A percentile compares a stretch with the other conserved stretches of the same genome.
These are phyloP conservation scores for Yarrowia yakushimensis DNA, from an alignment of 805 yeast genomes.

Conservation along the genomic window DNA sequence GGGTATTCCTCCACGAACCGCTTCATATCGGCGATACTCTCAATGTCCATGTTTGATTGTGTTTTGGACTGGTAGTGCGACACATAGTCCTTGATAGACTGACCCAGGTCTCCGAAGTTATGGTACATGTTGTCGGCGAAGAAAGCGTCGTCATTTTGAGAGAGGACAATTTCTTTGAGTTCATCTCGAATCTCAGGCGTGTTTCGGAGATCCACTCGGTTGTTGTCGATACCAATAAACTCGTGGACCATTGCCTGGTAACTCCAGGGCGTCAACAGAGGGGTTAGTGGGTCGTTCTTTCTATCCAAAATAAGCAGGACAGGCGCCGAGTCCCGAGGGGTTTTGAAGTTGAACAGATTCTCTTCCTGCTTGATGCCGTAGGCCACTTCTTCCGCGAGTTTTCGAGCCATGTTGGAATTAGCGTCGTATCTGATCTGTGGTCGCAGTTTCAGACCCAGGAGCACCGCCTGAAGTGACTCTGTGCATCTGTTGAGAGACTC, in stretches of 20 bases:
- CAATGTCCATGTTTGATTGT: slow-evolving; percentile 65
- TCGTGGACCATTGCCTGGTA: slow-evolving; percentile 98
- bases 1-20: slow-evolving; percentile 89
- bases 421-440: slow-evolving; percentile 79
- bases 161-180: slow-evolving; percentile 59
- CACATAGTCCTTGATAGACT: slow-evolving; percentile 21
- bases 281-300: slow-evolving; percentile 87
- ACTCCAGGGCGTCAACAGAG: slow-evolving; percentile 93
- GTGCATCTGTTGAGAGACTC: slow-evolving; percentile 44
- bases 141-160: slow-evolving; percentile 63
- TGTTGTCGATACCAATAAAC: slow-evolving; percentile 74
- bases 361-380: slow-evolving; percentile 38
- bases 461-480: slow-evolving; percentile 50
- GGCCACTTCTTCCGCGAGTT: slow-evolving; percentile 64
- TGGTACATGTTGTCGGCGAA: slow-evolving; percentile 76
- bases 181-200: slow-evolving; percentile 58
- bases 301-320: slow-evolving; percentile 75
- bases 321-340: slow-evolving; percentile 61
- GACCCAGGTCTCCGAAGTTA: slow-evolving; percentile 90
- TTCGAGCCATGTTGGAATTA: slow-evolving; percentile 59
- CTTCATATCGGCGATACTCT: slow-evolving; percentile 84
- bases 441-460: slow-evolving; percentile 68
- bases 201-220: slow-evolving; percentile 64
- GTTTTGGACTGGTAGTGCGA: slow-evolving; percentile 52
- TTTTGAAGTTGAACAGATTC: slow-evolving; percentile 61